Base-by-base conservation (phyloP, 2,329 filamentous ascomycete species). In the Clarireedia hainanense region DNA sequence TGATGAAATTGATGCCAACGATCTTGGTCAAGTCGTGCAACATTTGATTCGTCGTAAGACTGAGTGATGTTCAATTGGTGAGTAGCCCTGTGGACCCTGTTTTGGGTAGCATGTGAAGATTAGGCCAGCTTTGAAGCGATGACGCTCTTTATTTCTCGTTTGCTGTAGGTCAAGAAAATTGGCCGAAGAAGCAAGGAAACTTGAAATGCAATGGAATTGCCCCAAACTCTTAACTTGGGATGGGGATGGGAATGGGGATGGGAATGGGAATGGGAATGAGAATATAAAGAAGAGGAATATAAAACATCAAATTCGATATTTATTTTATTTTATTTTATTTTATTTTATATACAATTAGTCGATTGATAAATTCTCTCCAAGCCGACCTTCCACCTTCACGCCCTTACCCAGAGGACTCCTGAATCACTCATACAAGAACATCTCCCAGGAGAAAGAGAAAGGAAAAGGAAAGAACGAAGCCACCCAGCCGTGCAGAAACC, bases 31-130 rank as follows among this genome's bases (percentile, higher is more conserved):
- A 24, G 17, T 27, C 27, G 27, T 30, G 27, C 27, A 30, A 30
- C 24, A 6, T 50, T 26, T 50, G 23, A 43, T 43, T 51, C 24
- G 27, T 43, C 24, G 20, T 23, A 51, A n/a, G 9, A 39, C 37
- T 14, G 10, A 7, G n/a, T 30, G 27, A 30, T 30, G 27, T 30
- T 9, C 39, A n/a, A 40, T 20, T 17, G 17, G 15, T 40, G 39
- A n/a, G 15, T 10, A 20, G 14, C 9, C 7, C n/a, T 20, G 5
- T 20, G 23, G 24, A 34, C 23, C 20, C 27, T 30, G 10, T 48
- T 34, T 17, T 17, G 26, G 42, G 20, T 55, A 34, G 47, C 52
- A 55, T 55, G 52, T 55, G 52, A 55, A 55, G 47, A 55, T 37
- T 34, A 23, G 52, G 26, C 10, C 12, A 27, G 5, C 24, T 42